Evolutionary conservation across 208 protist species (phyloP), one percentile per base, ranked within the genome.

Genomic region (Acanthamoeba triangularis): DNA sequence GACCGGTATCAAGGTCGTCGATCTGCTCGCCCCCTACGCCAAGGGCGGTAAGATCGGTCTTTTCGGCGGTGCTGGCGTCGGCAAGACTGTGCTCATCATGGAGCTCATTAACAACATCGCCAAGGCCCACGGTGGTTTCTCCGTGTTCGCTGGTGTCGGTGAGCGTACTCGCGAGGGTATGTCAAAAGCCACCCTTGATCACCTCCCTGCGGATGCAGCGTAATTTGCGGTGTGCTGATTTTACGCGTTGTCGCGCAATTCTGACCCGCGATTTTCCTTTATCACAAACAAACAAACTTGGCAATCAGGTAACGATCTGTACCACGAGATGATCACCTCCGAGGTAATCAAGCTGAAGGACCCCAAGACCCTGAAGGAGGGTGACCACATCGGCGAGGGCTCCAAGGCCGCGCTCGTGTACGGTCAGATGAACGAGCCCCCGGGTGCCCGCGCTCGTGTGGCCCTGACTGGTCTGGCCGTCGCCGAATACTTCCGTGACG

Each of bases 101-200:
- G 99, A 99, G 97, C 98, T 99, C 54, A 99, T 99, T 97, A 99
- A 99, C 99, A 99, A 99, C 98, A 98, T 99, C 93, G 99, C 99
- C 96, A 99, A 99, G 97, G 98, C 98, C 25, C 99, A 99, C 98
- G 99, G 99, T 98, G 99, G 99, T 97, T 99, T 99, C 98, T 99
- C 99, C 47, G 99, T 99, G 78, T 99, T 99, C 97, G 99, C 98
- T 84, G 99, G 99, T 98, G 99, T 99, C 69, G 99, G 99, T 95
- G 99, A 99, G 98, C 98, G 99, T 95, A 99, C 99, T 56, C 98
- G 99, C 96, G 99, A 99, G 97, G 99, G 99, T 69, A 69, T 14
- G n/a, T n/a, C n/a, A n/a, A n/a, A n/a, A n/a, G n/a, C n/a, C n/a
- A n/a, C n/a, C n/a, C n/a, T n/a, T n/a, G n/a, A n/a, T n/a, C n/a